phyloP scores from a whole-genome alignment of 768 basidiomycete genomes.

The Termitomyces titanicus region DNA sequence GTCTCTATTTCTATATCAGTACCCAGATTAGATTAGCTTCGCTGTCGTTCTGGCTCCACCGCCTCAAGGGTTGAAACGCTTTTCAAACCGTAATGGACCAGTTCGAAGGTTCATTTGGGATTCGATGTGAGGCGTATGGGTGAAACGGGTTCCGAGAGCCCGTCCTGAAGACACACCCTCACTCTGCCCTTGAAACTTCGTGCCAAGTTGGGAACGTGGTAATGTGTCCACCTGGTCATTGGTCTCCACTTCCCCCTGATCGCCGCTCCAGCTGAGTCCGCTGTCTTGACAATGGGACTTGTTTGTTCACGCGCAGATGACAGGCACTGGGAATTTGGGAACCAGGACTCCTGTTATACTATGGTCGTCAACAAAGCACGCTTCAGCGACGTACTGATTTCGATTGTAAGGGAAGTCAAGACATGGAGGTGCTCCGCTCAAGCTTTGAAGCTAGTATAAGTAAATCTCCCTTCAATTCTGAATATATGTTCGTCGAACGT shows the following conservation, averaged over 20 bases:
- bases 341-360: too few species aligned
- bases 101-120: neutral
- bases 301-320: too few species aligned
- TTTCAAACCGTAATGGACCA: neutral
- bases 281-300: neutral
- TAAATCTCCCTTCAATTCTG: too few species aligned
- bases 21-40: conserved; percentile 12
- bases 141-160: conserved; percentile 5
- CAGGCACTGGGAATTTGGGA: too few species aligned
- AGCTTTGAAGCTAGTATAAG: too few species aligned
- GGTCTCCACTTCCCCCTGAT: neutral
- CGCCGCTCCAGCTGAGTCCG: neutral
- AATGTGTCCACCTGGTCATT: neutral
- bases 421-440: too few species aligned
- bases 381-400: too few species aligned
- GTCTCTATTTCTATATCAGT: conserved; percentile 1
- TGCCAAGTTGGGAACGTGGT: neutral
- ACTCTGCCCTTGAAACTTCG: neutral
- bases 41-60: conserved; percentile 4
- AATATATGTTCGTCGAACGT: too few species aligned
- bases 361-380: too few species aligned
- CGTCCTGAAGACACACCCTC: neutral
- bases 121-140: neutral
- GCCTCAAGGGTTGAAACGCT: conserved; percentile 8
- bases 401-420: too few species aligned